Evolutionary conservation across 306 rosid species (phyloP).

Genomic region (Citrullus amarus): DNA sequence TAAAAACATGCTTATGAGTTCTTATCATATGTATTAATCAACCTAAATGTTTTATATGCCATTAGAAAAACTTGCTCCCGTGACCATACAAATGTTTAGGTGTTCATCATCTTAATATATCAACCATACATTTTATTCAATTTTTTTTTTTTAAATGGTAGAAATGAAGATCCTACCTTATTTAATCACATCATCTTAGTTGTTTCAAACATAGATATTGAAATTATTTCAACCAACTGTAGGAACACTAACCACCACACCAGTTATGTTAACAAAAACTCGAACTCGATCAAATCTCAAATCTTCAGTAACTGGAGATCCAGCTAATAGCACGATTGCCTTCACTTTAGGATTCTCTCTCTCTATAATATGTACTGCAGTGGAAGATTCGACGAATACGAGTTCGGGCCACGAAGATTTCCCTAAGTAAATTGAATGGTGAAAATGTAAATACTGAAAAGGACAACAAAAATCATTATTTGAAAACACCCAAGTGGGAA

Average conservation of each 20-base stretch:
- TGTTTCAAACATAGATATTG: background rate
- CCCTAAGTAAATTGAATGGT: background rate
- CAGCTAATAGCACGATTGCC: background rate
- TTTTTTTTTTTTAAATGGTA: background rate
- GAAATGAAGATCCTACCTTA: background rate
- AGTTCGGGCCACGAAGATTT: slow-evolving; percentile 7
- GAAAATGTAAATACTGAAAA: background rate
- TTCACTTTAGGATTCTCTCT: slow-evolving; percentile 2
- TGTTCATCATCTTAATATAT: background rate
- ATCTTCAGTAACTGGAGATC: background rate
- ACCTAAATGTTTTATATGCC: background rate
- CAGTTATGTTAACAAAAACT: background rate
- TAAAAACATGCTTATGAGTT: no score
- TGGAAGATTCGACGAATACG: background rate
- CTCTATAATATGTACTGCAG: background rate
- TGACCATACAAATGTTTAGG: background rate
- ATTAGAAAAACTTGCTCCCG: background rate
- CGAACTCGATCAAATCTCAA: background rate
- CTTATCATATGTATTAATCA: background rate
- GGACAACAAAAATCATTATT: background rate
- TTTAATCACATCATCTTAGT: background rate
- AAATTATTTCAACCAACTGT: background rate
- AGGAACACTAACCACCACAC: background rate
- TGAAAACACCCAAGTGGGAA: background rate
- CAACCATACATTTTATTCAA: background rate